Percentiles rank a stretch among this genome's conserved stretches.
phyloP scores from a whole-genome alignment of 2,329 filamentous ascomycete species.

The Xylaria multiplex region DNA sequence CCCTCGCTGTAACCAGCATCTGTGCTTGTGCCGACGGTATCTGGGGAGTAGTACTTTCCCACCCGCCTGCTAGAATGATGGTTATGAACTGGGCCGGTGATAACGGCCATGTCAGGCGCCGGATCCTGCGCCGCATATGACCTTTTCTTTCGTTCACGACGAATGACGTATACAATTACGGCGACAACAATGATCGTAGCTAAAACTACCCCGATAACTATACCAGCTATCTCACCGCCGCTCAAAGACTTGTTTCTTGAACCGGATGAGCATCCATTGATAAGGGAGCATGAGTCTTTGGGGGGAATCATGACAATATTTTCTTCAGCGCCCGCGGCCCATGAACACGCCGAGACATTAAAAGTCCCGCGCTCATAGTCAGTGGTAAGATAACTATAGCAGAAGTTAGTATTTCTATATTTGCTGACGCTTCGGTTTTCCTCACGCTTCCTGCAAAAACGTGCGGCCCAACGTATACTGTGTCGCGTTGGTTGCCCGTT shows the following conservation, averaged over 20 bases:
- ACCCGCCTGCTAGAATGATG: constrained; percentile 32
- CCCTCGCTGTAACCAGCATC: constrained; percentile 17
- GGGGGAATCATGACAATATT: constrained; percentile 49
- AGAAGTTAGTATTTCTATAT: constrained; percentile 23
- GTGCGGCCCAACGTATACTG: constrained; percentile 52
- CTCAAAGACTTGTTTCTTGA: constrained; percentile 26
- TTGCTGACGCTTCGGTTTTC: background rate
- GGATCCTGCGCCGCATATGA: constrained; percentile 37
- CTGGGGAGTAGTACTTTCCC: constrained; percentile 40
- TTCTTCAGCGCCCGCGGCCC: constrained; percentile 49
- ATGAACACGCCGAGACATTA: constrained; percentile 53
- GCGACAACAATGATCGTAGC: constrained; percentile 30
- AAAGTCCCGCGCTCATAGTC: constrained; percentile 55
- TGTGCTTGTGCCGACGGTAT: constrained; percentile 39
- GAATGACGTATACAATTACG: constrained; percentile 30
- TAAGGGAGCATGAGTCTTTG: constrained; percentile 27
- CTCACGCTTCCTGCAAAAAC: constrained; percentile 52
- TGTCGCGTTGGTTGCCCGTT: constrained; percentile 48
- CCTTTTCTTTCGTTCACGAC: constrained; percentile 41
- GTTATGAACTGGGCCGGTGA: constrained; percentile 49
- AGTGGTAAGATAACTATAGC: constrained; percentile 49
- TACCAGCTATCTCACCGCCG: constrained; percentile 43
- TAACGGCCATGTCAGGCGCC: constrained; percentile 42
- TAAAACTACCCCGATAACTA: constrained; percentile 39
- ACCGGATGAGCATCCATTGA: constrained; percentile 2